Percentiles rank a stretch among this genome's conserved stretches.
Conservation (phyloP, 805 yeast genomes). For the Cyberlindnera veronae region DNA sequence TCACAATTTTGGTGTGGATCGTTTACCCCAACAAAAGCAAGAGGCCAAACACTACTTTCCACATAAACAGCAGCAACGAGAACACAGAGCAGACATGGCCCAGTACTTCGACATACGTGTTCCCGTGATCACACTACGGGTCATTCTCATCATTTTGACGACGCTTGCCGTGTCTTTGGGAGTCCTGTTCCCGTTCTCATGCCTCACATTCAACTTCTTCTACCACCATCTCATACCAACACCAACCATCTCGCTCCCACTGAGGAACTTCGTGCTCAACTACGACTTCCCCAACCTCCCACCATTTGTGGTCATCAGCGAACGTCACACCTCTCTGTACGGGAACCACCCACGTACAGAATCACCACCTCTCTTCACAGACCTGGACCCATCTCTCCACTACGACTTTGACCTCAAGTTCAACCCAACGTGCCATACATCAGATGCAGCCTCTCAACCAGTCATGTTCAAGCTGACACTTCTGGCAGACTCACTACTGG, state of each 20-base stretch:
- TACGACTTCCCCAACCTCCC: conserved; percentile 20
- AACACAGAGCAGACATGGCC: conserved; percentile 2
- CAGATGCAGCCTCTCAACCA: conserved; percentile 10
- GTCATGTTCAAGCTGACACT: conserved; percentile 24
- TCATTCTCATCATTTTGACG: conserved; percentile 16
- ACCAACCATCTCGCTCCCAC: conserved; percentile 21
- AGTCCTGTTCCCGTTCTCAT: conserved; percentile 22
- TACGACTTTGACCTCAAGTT: conserved; percentile 22
- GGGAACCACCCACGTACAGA: conserved; percentile 17
- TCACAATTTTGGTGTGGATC: too few species aligned
- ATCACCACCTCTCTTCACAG: not conserved
- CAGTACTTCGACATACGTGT: conserved; percentile 19
- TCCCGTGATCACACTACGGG: conserved; percentile 25
- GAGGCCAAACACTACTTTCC: too few species aligned
- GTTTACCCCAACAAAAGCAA: conserved; percentile 1
- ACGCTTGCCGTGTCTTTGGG: conserved; percentile 13
- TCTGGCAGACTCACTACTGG: conserved; percentile 16
- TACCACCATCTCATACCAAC: conserved; percentile 24
- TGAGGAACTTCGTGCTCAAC: conserved; percentile 20
- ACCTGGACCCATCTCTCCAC: conserved; percentile 10
- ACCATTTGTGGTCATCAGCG: conserved; percentile 23
- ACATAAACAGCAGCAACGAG: not conserved
- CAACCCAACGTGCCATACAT: conserved; percentile 8
- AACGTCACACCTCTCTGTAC: conserved; percentile 11
- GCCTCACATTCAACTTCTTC: conserved; percentile 25